Evolutionary conservation across 148 eudicot genomes (phyloP).

Genomic region (Mesembryanthemum crystallinum): DNA sequence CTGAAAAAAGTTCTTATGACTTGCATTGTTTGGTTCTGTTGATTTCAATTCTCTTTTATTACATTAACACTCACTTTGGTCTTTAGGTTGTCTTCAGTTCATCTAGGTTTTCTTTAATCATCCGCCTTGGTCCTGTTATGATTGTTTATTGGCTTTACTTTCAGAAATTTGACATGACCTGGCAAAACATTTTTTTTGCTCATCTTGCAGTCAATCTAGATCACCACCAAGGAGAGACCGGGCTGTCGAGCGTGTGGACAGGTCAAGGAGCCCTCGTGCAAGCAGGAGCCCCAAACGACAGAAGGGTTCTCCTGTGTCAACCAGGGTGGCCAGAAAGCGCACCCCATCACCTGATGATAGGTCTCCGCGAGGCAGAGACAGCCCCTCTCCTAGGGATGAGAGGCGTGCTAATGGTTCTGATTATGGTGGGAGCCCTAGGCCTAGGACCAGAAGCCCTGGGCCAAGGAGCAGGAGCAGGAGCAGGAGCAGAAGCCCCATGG

Average conservation of each 20-base stretch:
- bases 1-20: too few relatives aligned
- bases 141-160: background rate
- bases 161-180: background rate
- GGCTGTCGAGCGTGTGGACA: conserved; percentile 41
- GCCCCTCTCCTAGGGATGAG: conserved; percentile 42
- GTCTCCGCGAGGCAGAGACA: conserved; percentile 33
- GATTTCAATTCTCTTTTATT: too few relatives aligned
- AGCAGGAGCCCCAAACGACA: conserved; percentile 62
- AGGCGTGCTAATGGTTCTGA: conserved; percentile 41
- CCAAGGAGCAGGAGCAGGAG: conserved; percentile 34
- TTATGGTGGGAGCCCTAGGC: conserved; percentile 60
- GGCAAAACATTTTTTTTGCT: background rate
- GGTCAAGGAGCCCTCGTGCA: conserved; percentile 54
- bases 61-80: too few relatives aligned
- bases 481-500: conserved; percentile 39
- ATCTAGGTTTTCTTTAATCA: background rate
- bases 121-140: background rate
- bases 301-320: conserved; percentile 36
- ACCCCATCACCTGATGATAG: conserved; percentile 54
- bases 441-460: conserved; percentile 59
- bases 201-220: conserved; percentile 63
- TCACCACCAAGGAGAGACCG: conserved; percentile 63
- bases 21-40: too few relatives aligned
- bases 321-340: conserved; percentile 48
- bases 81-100: background rate